Percentiles rank a stretch among this genome's conserved stretches.
phyloP scores from a whole-genome alignment of 169 alveolate species.

The Cryptosporidium tyzzeri region DNA sequence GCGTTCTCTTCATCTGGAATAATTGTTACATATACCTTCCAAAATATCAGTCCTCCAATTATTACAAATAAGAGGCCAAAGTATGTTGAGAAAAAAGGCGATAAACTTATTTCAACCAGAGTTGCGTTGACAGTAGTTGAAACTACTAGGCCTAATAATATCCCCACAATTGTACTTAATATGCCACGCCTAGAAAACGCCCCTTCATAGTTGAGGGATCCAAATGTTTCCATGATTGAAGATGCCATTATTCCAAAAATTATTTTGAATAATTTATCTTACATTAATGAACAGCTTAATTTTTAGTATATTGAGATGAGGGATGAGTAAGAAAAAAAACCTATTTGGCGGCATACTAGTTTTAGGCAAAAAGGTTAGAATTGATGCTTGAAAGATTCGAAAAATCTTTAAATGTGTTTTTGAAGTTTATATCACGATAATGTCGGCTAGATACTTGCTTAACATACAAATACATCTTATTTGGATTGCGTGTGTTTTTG shows the following conservation, averaged over 20 bases:
- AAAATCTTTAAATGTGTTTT: not conserved
- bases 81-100: conserved; percentile 91
- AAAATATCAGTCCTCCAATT: conserved; percentile 90
- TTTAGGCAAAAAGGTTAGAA: too few relatives aligned
- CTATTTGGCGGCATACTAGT: not conserved
- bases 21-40: conserved; percentile 85
- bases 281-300: conserved; percentile 5
- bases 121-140: conserved; percentile 93
- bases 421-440: too few relatives aligned
- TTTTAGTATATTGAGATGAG: not conserved
- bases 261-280: not conserved
- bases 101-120: conserved; percentile 91
- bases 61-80: conserved; percentile 90
- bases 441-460: not conserved
- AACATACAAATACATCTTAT: too few relatives aligned
- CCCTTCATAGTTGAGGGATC: conserved; percentile 37
- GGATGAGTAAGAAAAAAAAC: not conserved
- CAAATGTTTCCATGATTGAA: conserved; percentile 31
- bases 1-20: conserved; percentile 59
- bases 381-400: not conserved
- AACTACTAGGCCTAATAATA: conserved; percentile 87
- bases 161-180: conserved; percentile 87
- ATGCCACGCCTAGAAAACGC: conserved; percentile 67
- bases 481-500: too few relatives aligned
- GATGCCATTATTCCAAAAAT: conserved; percentile 12